phyloP scores from a whole-genome alignment of 2,329 filamentous ascomycete species.

The Tolypocladium inflatum region DNA sequence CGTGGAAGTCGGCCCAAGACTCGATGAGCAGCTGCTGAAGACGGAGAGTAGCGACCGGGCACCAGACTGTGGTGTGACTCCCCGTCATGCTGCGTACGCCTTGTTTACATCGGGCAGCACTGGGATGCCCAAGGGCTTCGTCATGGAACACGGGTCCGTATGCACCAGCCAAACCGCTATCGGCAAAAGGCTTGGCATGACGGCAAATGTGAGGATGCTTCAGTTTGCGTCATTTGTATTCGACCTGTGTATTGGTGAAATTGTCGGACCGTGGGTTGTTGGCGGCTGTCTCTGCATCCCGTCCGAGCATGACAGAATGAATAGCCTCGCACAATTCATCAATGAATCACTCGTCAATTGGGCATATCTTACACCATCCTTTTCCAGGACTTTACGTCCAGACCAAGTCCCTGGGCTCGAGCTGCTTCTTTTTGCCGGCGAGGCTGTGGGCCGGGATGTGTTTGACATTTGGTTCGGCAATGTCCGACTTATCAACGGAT shows the following conservation, averaged over 20 bases:
- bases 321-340: slow-evolving; percentile 3
- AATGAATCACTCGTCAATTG: not conserved
- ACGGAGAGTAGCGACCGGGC: not conserved
- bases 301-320: slow-evolving; percentile 1
- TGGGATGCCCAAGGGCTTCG: not conserved
- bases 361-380: slow-evolving; percentile 4
- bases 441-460: slow-evolving; percentile 1
- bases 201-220: not conserved
- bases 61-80: not conserved
- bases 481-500: slow-evolving; percentile 5
- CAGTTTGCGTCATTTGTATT: not conserved
- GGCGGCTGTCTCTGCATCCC: not conserved
- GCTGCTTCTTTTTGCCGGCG: slow-evolving; percentile 4
- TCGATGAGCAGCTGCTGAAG: not conserved
- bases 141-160: not conserved
- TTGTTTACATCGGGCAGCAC: not conserved
- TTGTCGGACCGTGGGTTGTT: not conserved
- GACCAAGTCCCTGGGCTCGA: slow-evolving; percentile 1
- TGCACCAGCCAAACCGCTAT: not conserved
- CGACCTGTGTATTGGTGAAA: not conserved
- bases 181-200: not conserved
- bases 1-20: not conserved
- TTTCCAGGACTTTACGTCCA: slow-evolving; percentile 1
- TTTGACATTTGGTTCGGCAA: slow-evolving; percentile 4
- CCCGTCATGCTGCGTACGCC: not conserved